Evolutionary conservation across 805 yeast genomes (phyloP).

Genomic region (Starmerella ratchasimensis): DNA sequence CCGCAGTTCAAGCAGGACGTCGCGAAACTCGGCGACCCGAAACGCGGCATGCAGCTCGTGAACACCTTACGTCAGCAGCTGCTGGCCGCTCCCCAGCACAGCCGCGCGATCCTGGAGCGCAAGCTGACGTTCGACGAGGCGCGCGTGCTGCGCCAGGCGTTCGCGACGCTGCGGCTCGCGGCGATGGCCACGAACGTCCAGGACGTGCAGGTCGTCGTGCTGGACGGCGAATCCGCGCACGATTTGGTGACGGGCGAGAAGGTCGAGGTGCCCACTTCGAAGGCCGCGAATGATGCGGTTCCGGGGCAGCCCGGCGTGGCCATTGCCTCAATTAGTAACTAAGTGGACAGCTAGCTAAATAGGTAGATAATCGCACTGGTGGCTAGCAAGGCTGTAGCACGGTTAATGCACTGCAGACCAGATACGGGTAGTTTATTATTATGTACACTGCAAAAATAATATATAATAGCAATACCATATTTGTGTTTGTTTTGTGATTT

Average conservation of each 20-base stretch:
- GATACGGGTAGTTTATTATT: no score
- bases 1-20: conserved; percentile 30
- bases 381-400: no score
- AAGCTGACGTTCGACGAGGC: conserved; percentile 70
- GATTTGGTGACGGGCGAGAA: conserved; percentile 57
- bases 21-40: conserved; percentile 52
- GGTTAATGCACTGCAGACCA: no score
- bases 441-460: no score
- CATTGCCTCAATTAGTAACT: conserved; percentile 54
- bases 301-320: conserved; percentile 90
- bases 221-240: conserved; percentile 57
- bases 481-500: no score
- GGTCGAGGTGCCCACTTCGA: conserved; percentile 51
- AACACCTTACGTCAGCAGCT: conserved; percentile 73
- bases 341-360: no score
- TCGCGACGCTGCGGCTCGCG: conserved; percentile 45
- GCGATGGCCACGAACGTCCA: conserved; percentile 46
- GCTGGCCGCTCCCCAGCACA: conserved; percentile 31
- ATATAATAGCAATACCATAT: no score
- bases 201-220: conserved; percentile 45
- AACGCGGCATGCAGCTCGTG: conserved; percentile 96
- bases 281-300: conserved; percentile 66
- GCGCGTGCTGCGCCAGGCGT: conserved; percentile 44
- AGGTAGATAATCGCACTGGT: neutral
- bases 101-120: conserved; percentile 76